Evolutionary conservation across 345 rosid genomes (phyloP).

Genomic region (Eucalyptus erythrocorys): DNA sequence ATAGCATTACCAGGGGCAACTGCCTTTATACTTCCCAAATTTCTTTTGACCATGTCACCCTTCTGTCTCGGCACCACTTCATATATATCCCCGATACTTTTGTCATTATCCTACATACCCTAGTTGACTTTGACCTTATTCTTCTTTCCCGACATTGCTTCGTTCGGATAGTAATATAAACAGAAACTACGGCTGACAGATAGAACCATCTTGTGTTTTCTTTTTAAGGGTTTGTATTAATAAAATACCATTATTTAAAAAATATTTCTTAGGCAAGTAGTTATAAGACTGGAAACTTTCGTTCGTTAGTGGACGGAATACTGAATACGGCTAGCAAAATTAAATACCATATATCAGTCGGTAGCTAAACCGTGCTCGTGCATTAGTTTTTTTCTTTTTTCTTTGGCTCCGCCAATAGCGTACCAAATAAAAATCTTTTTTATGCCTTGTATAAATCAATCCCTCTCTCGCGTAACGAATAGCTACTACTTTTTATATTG

Average conservation of each 20-base stretch:
- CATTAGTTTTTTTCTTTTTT: background rate
- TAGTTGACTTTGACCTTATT: background rate
- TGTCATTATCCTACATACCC: background rate
- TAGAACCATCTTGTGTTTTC: background rate
- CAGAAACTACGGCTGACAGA: background rate
- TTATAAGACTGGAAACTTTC: background rate
- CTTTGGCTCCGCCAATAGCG: background rate
- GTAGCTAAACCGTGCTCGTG: background rate
- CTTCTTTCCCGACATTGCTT: background rate
- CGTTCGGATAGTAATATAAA: background rate
- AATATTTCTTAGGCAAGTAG: background rate
- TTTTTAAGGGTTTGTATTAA: background rate
- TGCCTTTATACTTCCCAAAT: background rate
- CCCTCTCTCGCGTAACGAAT: background rate
- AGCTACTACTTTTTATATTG: background rate
- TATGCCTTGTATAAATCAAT: background rate
- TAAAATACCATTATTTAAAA: background rate
- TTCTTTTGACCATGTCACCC: background rate
- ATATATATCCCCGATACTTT: too few species aligned
- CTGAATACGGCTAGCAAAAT: background rate
- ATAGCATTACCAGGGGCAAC: background rate
- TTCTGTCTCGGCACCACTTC: background rate
- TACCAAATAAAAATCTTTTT: background rate
- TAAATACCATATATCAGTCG: background rate
- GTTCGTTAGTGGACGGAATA: background rate